Base-by-base conservation (phyloP, 306 rosid species). In the Sicyos edulis region DNA sequence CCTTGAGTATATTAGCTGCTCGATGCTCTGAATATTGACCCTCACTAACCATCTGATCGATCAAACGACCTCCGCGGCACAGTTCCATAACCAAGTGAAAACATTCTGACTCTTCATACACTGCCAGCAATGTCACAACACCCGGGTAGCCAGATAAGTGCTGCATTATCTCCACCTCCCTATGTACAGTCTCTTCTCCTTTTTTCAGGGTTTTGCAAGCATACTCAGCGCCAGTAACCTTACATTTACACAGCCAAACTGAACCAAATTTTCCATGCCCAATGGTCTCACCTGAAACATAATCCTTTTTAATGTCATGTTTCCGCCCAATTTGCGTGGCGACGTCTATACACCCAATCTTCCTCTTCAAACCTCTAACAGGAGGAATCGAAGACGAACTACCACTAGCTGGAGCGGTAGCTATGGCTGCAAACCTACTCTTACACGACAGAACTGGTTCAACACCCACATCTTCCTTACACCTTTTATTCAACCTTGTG, bases 81-180 rank as follows among this genome's bases (percentile, higher is more conserved):
- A 95, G 76, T 66, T 95, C 99, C 99, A 95, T 95, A 71, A 95
- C 97, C 72, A 91, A 96, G 80, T 95, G 97, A 82, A 91, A 95
- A 77, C 88, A 85, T 21, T 87, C 97, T 0, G 86, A 62, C 76
- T 95, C 97, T 79, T 95, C 99, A 50, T 95, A 95, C 63, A 95
- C 99, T 1, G 97, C 99, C 78, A 75, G 87, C 84, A 95, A 83
- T 40, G 97, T 95, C 78, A 95, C 99, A 57, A 95, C 92, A 78
- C 99, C 92, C 3, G 92, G 85, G 82, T 95, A 95, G 51, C 99
- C 97, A 54, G 99, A 95, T 81, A 95, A 85, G 78, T 95, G 99
- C 73, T 95, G 99, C 99, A 95, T 95, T 78, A 95, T 95, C 91
- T 95, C 99, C 47, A 95, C 99, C 84, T 95, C 99, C 20, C 95